Conservation (phyloP, 1,284 basidiomycete species). For the Moniliophthora roreri region DNA sequence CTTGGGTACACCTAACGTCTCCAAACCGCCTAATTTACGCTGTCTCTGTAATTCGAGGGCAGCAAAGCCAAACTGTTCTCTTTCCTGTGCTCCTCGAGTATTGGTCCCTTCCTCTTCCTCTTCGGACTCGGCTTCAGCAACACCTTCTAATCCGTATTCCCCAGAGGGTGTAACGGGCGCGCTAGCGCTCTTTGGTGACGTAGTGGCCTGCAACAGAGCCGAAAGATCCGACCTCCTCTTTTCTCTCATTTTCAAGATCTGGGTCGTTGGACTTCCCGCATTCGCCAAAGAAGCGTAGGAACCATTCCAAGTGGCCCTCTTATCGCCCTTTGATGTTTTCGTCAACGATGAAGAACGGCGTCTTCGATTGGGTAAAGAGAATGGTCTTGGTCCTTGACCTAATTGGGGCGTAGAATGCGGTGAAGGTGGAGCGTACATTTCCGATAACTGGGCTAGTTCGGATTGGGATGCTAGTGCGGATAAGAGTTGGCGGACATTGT, state of each 20-base stretch:
- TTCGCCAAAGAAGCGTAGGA: constrained; percentile 51
- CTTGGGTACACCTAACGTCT: constrained; percentile 35
- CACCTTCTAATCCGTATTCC: constrained; percentile 4
- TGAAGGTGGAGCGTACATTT: constrained; percentile 84
- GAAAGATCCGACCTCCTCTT: constrained; percentile 57
- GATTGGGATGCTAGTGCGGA: constrained; percentile 68
- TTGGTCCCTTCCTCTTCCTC: constrained; percentile 32
- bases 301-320: constrained; percentile 76
- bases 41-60: constrained; percentile 59
- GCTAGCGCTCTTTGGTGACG: constrained; percentile 34
- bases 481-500: constrained; percentile 75
- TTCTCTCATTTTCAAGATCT: constrained; percentile 41
- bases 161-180: constrained; percentile 48
- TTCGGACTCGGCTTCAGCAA: constrained; percentile 39
- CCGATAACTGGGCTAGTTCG: constrained; percentile 69
- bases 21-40: constrained; percentile 49
- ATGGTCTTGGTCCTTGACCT: constrained; percentile 23
- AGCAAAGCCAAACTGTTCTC: constrained; percentile 51
- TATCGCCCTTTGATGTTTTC: constrained; percentile 33
- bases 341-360: constrained; percentile 25
- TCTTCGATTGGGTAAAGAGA: constrained; percentile 41
- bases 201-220: constrained; percentile 36
- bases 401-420: constrained; percentile 28
- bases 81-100: constrained; percentile 20
- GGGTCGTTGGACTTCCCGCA: constrained; percentile 42